Conservation (phyloP, 1,284 basidiomycete genomes). For the Cystobasidium slooffiae region DNA sequence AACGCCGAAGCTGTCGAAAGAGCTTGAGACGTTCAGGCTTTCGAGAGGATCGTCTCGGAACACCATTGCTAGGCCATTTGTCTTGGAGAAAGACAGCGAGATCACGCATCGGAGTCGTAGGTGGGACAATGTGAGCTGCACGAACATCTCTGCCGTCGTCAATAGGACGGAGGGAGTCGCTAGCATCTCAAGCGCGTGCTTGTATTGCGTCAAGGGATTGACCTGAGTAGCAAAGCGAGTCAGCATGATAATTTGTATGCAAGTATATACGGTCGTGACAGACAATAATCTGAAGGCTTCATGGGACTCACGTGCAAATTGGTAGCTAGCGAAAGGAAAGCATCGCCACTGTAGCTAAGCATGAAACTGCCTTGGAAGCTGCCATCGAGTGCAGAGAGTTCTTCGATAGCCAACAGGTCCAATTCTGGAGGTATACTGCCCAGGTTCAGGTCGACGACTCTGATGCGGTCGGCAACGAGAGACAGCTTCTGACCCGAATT, state of each 20-base stretch:
- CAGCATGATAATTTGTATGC: constrained; percentile 43
- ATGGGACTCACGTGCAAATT: constrained; percentile 78
- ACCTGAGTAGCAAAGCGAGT: constrained; percentile 64
- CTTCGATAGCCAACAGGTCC: constrained; percentile 96
- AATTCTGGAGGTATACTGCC: constrained; percentile 96
- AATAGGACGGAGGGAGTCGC: constrained; percentile 81
- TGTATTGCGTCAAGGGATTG: constrained; percentile 91
- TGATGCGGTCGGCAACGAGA: constrained; percentile 94
- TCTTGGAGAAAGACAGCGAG: constrained; percentile 93
- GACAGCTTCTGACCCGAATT: constrained; percentile 98
- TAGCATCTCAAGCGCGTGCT: constrained; percentile 67
- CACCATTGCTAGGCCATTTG: constrained; percentile 96
- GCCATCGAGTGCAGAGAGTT: constrained; percentile 79
- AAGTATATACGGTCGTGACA: not conserved
- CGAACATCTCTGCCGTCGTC: constrained; percentile 88
- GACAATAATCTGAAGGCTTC: constrained; percentile 18
- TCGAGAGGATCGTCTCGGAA: constrained; percentile 99
- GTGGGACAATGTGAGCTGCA: constrained; percentile 92
- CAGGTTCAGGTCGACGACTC: constrained; percentile 97
- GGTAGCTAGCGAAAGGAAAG: constrained; percentile 91
- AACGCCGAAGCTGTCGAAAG: constrained; percentile 96
- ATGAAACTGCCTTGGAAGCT: constrained; percentile 96
- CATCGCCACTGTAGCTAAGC: constrained; percentile 93
- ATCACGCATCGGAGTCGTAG: constrained; percentile 94
- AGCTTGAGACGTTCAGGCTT: constrained; percentile 94